Evolutionary conservation across 2,329 filamentous ascomycete genomes (phyloP).

Genomic region (Graphiopsis chlorocephala): DNA sequence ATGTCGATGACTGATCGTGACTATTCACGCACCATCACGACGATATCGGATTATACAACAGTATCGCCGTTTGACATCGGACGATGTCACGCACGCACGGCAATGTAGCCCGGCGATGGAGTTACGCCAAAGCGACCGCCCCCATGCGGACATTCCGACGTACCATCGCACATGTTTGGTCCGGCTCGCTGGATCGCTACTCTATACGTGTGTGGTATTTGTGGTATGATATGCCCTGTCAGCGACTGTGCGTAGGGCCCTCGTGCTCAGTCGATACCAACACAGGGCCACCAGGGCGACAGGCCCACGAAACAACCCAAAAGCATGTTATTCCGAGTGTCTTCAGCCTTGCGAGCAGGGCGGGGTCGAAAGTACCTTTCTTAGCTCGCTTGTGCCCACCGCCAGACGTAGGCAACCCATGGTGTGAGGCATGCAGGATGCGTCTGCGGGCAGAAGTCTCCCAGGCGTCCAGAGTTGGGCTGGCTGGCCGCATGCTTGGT

Average conservation of each 20-base stretch:
- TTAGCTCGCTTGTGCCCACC: constrained; percentile 16
- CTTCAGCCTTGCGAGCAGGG: constrained; percentile 15
- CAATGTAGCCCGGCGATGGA: not conserved
- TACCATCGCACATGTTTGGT: not conserved
- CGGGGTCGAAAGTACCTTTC: constrained; percentile 15
- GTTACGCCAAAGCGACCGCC: constrained; percentile 1
- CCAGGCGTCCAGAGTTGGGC: constrained; percentile 12
- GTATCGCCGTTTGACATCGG: constrained; percentile 7
- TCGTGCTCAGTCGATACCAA: constrained; percentile 7
- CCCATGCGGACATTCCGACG: constrained; percentile 10
- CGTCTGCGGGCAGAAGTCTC: constrained; percentile 11
- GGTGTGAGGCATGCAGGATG: constrained; percentile 14
- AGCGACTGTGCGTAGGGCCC: constrained; percentile 1
- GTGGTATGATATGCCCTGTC: constrained; percentile 6
- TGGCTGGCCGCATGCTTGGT: constrained; percentile 2
- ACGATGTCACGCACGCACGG: not conserved
- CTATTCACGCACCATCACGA: not conserved
- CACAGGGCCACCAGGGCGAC: not conserved
- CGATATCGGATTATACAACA: constrained; percentile 2
- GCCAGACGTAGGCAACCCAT: constrained; percentile 13
- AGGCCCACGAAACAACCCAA: constrained; percentile 9
- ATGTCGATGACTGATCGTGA: constrained; percentile 8
- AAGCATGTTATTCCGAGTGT: constrained; percentile 3
- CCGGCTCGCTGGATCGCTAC: constrained; percentile 8
- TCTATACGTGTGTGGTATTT: not conserved